Conservation (phyloP, 148 eudicot species). For the Polygonum maritimum region DNA sequence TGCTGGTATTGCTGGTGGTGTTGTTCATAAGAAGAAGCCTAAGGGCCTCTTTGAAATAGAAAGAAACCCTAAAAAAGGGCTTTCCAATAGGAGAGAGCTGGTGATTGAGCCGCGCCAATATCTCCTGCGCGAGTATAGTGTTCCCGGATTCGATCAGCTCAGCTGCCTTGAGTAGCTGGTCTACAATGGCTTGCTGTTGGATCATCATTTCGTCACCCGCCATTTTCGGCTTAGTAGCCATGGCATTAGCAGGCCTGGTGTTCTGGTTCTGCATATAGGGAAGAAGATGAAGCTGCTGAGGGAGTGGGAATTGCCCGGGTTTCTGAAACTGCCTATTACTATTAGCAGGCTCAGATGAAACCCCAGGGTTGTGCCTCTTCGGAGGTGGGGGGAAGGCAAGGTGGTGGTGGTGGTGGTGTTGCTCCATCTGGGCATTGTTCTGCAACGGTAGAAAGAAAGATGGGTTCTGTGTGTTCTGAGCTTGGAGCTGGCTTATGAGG, state of each 20-base stretch:
- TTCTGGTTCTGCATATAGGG: constrained; percentile 16
- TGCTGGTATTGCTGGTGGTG: constrained; percentile 11
- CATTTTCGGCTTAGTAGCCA: constrained; percentile 26
- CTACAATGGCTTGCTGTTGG: constrained; percentile 43
- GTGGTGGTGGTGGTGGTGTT: constrained; percentile 32
- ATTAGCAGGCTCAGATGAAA: constrained; percentile 12
- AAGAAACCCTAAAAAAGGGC: constrained; percentile 75
- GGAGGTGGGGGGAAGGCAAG: constrained; percentile 35
- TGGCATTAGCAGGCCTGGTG: constrained; percentile 26
- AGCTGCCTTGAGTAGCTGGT: constrained; percentile 77
- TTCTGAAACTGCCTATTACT: constrained; percentile 14
- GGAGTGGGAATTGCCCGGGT: constrained; percentile 12
- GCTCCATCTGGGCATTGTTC: constrained; percentile 10
- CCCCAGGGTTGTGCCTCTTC: constrained; percentile 65
- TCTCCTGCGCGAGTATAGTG: constrained; percentile 90
- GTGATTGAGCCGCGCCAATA: constrained; percentile 99
- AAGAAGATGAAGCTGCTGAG: constrained; percentile 16
- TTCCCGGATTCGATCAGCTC: constrained; percentile 73
- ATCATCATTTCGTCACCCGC: constrained; percentile 31
- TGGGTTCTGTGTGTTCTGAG: constrained; percentile 37
- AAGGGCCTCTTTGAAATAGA: constrained; percentile 70
- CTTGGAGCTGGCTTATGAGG: constrained; percentile 38
- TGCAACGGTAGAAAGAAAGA: constrained; percentile 34
- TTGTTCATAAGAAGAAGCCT: constrained; percentile 46
- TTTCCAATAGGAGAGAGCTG: constrained; percentile 74